phyloP scores from a whole-genome alignment of 108 stramenopile genomes.

The Bacterosira constricta region DNA sequence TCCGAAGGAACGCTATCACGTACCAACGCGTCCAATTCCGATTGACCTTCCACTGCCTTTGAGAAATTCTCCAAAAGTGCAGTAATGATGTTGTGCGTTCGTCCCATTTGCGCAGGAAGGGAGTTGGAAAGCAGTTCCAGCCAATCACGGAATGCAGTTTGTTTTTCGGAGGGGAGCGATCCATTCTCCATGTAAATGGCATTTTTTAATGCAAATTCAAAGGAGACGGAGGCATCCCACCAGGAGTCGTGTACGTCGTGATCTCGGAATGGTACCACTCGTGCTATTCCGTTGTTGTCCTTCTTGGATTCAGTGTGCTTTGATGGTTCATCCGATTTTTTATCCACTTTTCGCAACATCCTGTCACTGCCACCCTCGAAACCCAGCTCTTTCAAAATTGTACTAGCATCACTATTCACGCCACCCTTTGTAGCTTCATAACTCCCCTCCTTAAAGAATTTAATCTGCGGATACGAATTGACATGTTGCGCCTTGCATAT shows the following conservation, averaged over 20 bases:
- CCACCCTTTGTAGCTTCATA: conserved; percentile 25
- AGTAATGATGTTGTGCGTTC: conserved; percentile 44
- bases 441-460: conserved; percentile 51
- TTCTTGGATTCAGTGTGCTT: no score
- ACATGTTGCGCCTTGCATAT: conserved; percentile 64
- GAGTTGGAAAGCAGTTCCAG: conserved; percentile 52
- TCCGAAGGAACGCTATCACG: conserved; percentile 5
- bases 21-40: conserved; percentile 45
- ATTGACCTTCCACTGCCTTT: conserved; percentile 40
- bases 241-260: conserved; percentile 62
- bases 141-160: conserved; percentile 59
- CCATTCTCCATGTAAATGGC: conserved; percentile 62
- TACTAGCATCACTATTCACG: conserved; percentile 41
- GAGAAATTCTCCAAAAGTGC: conserved; percentile 58
- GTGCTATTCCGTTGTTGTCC: conserved; percentile 1
- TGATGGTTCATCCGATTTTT: conserved; percentile 10
- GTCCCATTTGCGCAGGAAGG: conserved; percentile 64
- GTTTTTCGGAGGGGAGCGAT: conserved; percentile 40
- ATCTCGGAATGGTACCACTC: conserved; percentile 41
- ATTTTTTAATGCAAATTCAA: conserved; percentile 72
- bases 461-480: conserved; percentile 54
- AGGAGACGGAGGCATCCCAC: conserved; percentile 70
- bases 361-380: conserved; percentile 7
- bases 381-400: conserved; percentile 37
- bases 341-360: not conserved